These are phyloP conservation scores for Scheffersomyces illinoinensis DNA, from an alignment of 1,139 yeast genomes.

Conservation along the genomic window DNA sequence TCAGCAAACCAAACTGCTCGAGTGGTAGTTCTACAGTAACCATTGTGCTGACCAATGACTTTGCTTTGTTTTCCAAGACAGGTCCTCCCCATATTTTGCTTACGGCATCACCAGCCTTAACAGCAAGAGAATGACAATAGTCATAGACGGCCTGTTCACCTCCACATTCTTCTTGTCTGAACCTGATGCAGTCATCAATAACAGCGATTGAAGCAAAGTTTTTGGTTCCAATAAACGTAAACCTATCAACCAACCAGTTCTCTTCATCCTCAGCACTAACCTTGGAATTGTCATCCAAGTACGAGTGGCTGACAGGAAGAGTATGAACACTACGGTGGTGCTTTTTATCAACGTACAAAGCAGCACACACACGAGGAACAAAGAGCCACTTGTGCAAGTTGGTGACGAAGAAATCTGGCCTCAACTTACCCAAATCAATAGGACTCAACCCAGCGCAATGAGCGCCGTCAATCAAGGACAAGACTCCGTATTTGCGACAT, in stretches of 20 bases:
- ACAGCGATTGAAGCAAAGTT: conserved; percentile 27
- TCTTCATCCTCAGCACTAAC: conserved; percentile 22
- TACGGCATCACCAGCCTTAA: conserved; percentile 38
- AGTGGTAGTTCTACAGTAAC: conserved; percentile 48
- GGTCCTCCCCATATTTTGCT: conserved; percentile 39
- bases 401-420: conserved; percentile 64
- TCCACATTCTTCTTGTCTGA: conserved; percentile 57
- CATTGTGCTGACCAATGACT: conserved; percentile 41
- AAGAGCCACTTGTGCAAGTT: conserved; percentile 74
- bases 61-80: conserved; percentile 29
- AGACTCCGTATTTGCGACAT: conserved; percentile 47
- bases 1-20: conserved; percentile 11
- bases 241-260: conserved; percentile 39
- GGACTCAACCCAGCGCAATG: conserved; percentile 64
- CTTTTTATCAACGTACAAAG: conserved; percentile 56
- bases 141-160: conserved; percentile 55
- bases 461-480: conserved; percentile 72
- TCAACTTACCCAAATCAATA: conserved; percentile 40
- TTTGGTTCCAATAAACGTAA: conserved; percentile 39
- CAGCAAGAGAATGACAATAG: conserved; percentile 50
- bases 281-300: conserved; percentile 24
- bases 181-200: conserved; percentile 46
- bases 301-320: conserved; percentile 56
- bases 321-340: conserved; percentile 57
- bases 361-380: conserved; percentile 60